Evolutionary conservation across 345 rosid genomes (phyloP).

Genomic region (Salix viminalis): DNA sequence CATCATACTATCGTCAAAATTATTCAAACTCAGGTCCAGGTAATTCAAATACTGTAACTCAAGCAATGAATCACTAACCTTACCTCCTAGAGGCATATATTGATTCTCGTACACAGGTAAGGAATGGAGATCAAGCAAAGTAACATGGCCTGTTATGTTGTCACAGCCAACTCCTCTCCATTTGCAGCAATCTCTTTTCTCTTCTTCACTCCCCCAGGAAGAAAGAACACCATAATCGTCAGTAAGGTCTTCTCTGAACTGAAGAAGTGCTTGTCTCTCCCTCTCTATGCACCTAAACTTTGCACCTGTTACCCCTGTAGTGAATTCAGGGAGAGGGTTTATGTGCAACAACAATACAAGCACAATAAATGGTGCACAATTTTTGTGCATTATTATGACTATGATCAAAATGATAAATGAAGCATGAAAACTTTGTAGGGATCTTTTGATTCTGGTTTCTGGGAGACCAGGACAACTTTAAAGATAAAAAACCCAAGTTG

Average conservation of each 20-base stretch:
- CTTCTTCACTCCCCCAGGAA: conserved; percentile 22
- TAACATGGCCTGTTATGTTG: conserved; percentile 10
- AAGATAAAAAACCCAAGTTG: neutral
- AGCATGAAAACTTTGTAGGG: neutral
- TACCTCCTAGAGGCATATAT: conserved; percentile 26
- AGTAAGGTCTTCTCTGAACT: conserved; percentile 14
- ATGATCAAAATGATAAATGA: neutral
- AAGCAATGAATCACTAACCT: conserved; percentile 34
- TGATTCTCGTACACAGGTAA: neutral
- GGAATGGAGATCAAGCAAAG: conserved; percentile 14
- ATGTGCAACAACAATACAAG: neutral
- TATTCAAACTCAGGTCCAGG: conserved; percentile 37
- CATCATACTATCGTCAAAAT: conserved; percentile 27
- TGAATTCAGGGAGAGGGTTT: neutral
- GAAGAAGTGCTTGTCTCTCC: conserved; percentile 27
- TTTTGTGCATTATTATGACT: neutral
- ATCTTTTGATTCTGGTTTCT: neutral
- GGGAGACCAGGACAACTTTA: neutral
- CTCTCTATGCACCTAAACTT: conserved; percentile 7
- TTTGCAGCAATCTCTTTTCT: conserved; percentile 22
- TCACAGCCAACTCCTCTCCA: conserved; percentile 29
- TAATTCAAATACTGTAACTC: conserved; percentile 32
- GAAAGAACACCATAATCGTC: conserved; percentile 22
- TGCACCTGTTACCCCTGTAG: neutral
- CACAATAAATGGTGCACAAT: neutral